Percentiles rank a stretch among this genome's conserved stretches.
Conservation (phyloP, 2,329 filamentous ascomycete species). For the Sporothrix brunneoviolacea region DNA sequence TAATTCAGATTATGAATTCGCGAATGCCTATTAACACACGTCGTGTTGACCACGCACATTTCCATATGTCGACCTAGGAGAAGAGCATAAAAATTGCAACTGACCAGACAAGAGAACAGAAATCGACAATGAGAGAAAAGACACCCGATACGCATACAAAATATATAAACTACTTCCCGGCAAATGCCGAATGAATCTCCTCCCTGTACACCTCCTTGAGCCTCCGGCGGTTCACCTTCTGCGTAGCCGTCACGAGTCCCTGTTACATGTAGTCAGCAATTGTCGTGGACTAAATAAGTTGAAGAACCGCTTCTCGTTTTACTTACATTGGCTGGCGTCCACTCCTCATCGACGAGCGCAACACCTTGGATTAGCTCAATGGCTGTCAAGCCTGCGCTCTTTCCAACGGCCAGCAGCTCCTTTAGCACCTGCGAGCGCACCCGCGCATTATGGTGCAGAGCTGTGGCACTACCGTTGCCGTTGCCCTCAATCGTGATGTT, state of each 20-base stretch:
- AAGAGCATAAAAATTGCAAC: too few species aligned
- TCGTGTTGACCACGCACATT: too few species aligned
- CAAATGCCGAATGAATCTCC: slow-evolving; percentile 42
- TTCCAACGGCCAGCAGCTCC: slow-evolving; percentile 60
- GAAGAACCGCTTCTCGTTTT: too few species aligned
- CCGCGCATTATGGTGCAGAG: slow-evolving; percentile 59
- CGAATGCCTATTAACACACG: too few species aligned
- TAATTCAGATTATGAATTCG: too few species aligned
- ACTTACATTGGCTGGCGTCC: slow-evolving; percentile 79
- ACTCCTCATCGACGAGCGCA: slow-evolving; percentile 77
- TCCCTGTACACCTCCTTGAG: slow-evolving; percentile 45
- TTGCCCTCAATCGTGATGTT: slow-evolving; percentile 39
- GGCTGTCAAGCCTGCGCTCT: slow-evolving; percentile 57
- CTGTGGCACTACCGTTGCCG: slow-evolving; percentile 26
- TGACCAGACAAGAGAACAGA: too few species aligned
- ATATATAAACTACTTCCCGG: background rate
- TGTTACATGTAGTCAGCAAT: slow-evolving; percentile 22
- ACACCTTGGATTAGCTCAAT: slow-evolving; percentile 73
- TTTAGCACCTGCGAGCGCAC: slow-evolving; percentile 56
- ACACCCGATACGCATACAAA: too few species aligned
- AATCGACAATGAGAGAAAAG: too few species aligned
- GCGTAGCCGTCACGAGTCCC: slow-evolving; percentile 56
- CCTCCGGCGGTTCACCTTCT: slow-evolving; percentile 51
- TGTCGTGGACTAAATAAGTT: too few species aligned
- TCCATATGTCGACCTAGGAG: too few species aligned